Base-by-base conservation (phyloP, 2,329 filamentous ascomycete species). In the Colletotrichum caudatum region DNA sequence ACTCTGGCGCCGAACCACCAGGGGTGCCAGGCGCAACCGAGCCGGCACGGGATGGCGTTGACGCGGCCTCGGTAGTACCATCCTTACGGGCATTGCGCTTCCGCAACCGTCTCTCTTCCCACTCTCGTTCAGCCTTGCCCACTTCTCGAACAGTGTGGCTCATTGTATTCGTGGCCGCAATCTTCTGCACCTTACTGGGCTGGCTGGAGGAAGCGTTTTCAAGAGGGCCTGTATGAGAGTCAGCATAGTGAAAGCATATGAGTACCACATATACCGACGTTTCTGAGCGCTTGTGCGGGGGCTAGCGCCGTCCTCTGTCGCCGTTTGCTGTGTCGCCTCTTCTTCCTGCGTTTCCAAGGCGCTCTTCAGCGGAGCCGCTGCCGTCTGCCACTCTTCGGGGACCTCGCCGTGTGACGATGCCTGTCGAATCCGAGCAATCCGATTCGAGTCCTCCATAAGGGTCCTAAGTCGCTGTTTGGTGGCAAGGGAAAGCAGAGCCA, bases 401-500 rank as follows among this genome's bases (percentile, higher is more conserved):
- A 97, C 85, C 41, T 91, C 84, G 1, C 95, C 95, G 79, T 97
- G 92, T 2, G 94, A 93, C 26, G 92, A 93, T 72, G 88, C 90
- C 78, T 93, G 92, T 65, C 95, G 90, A 71, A 89, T 92, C 71
- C 87, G 86, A 3, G 94, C 89, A 57, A 97, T 82, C 12, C 87
- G 87, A 66, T 91, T 89, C 14, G 94, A 91, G 76, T 97, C 94
- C 77, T 95, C 92, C 4, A 98, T 78, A 39, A 98, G 82, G 16
- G 90, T 89, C 64, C 93, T 88, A 48, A 98, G 76, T 37, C 94
- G 89, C 76, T 97, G 92, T 78, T 95, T 94, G 12, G 94, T 91
- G 23, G 93, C 93, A 68, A 98, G 87, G 7, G 94, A 96, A 69
- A 98, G 80, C 20, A 98, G 85, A 35, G 93, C 92, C 56, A 98